Evolutionary conservation across 2,329 filamentous ascomycete species (phyloP).

Genomic region (Phaeosphaeriaceae sp.): DNA sequence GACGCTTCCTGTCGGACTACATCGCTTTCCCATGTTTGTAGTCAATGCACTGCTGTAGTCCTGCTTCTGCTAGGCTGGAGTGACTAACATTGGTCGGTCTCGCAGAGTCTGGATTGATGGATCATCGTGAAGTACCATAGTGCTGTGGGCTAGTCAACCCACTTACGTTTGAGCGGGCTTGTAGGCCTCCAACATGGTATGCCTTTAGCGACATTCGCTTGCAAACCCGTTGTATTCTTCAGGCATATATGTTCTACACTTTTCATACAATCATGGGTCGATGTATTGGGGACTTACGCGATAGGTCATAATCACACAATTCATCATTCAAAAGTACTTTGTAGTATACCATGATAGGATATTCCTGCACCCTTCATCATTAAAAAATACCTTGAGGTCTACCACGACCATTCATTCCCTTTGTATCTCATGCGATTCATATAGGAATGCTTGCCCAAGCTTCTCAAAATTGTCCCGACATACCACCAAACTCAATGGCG

Average conservation of each 20-base stretch:
- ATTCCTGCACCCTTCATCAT: too few relatives aligned
- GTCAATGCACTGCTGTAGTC: conserved; percentile 13
- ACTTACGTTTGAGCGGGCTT: neutral
- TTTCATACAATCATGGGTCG: too few relatives aligned
- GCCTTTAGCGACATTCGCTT: neutral
- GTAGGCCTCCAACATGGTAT: neutral
- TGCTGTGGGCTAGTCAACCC: neutral
- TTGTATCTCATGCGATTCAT: too few relatives aligned
- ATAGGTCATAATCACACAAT: too few relatives aligned
- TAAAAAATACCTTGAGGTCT: too few relatives aligned
- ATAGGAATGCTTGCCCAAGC: too few relatives aligned
- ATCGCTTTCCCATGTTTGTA: conserved; percentile 1
- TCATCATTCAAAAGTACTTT: too few relatives aligned
- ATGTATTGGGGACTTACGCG: too few relatives aligned
- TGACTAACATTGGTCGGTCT: neutral
- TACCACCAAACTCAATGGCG: neutral
- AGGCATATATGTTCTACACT: too few relatives aligned
- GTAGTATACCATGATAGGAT: too few relatives aligned
- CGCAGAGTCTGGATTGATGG: neutral
- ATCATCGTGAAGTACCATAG: neutral
- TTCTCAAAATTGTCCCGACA: neutral
- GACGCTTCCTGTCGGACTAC: conserved; percentile 17
- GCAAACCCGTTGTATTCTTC: neutral
- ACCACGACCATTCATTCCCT: too few relatives aligned
- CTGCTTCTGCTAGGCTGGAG: neutral